These are phyloP conservation scores for Stagonosporopsis cucurbitacearum DNA, from an alignment of 2,329 filamentous ascomycete genomes.

Conservation along the genomic window DNA sequence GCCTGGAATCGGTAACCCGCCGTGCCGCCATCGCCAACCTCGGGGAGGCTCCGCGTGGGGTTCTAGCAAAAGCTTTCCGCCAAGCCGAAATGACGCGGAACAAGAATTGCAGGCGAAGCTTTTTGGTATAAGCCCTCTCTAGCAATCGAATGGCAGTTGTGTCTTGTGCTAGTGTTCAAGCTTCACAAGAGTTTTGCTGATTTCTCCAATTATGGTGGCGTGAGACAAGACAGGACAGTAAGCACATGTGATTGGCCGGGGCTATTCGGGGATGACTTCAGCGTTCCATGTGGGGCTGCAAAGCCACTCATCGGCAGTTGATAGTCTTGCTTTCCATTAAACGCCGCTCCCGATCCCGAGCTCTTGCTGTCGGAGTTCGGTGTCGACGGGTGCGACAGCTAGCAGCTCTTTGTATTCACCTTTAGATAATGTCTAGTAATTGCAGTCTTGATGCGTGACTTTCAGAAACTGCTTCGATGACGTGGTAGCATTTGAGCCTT, in stretches of 20 bases:
- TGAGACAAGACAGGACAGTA: background rate
- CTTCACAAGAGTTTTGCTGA: background rate
- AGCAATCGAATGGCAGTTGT: background rate
- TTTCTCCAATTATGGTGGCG: background rate
- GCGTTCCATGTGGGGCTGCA: background rate
- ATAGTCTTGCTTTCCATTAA: background rate
- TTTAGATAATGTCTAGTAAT: too few relatives aligned
- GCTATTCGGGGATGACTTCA: background rate
- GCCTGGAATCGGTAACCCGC: constrained; percentile 9
- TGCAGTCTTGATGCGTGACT: too few relatives aligned
- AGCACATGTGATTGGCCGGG: constrained; percentile 1
- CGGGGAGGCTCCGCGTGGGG: constrained; percentile 10
- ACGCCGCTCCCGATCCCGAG: background rate
- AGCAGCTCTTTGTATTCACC: too few relatives aligned
- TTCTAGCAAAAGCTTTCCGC: constrained; percentile 4
- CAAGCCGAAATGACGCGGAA: background rate
- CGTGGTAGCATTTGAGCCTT: too few relatives aligned
- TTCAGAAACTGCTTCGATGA: too few relatives aligned
- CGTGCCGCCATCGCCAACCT: background rate
- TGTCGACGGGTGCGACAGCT: too few relatives aligned
- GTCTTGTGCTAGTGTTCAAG: background rate
- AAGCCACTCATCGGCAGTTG: constrained; percentile 3
- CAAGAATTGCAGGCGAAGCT: constrained; percentile 1
- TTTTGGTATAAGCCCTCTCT: background rate
- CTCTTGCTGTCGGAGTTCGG: too few relatives aligned